A percentile compares a stretch with the other conserved stretches of the same genome.
These are phyloP conservation scores for Calonectria pseudoturangicola DNA, from an alignment of 2,329 filamentous ascomycete species.

Conservation along the genomic window DNA sequence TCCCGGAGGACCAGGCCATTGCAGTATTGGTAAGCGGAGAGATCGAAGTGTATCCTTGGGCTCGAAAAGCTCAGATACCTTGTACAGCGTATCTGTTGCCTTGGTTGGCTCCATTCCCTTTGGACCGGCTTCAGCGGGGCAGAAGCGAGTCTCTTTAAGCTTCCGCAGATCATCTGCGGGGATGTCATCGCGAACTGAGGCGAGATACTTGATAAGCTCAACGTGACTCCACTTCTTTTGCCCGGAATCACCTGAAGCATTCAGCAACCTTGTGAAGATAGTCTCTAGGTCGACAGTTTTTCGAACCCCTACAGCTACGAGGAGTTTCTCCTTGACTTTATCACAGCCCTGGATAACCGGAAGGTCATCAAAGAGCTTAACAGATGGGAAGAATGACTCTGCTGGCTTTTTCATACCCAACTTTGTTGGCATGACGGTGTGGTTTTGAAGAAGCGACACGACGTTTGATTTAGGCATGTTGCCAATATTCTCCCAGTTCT, in stretches of 20 bases:
- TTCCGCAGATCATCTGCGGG: constrained; percentile 87
- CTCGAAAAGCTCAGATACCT: constrained; percentile 86
- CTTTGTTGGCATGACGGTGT: constrained; percentile 91
- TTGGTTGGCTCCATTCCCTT: constrained; percentile 72
- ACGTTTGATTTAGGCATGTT: constrained; percentile 79
- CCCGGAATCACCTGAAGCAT: constrained; percentile 70
- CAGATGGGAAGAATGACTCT: constrained; percentile 94
- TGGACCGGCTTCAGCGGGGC: constrained; percentile 82
- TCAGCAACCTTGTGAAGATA: constrained; percentile 91
- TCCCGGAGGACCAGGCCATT: constrained; percentile 83
- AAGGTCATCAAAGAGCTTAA: constrained; percentile 95
- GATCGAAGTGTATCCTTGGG: constrained; percentile 82
- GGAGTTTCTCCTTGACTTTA: constrained; percentile 92
- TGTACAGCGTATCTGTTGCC: constrained; percentile 75
- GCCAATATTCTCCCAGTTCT: constrained; percentile 90
- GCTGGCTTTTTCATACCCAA: constrained; percentile 89
- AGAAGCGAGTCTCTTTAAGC: constrained; percentile 85
- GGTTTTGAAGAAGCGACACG: constrained; percentile 76
- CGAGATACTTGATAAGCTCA: constrained; percentile 94
- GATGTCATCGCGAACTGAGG: constrained; percentile 93
- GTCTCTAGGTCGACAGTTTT: constrained; percentile 97
- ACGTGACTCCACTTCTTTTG: constrained; percentile 90
- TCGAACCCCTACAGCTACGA: constrained; percentile 88
- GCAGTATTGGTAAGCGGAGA: constrained; percentile 84
- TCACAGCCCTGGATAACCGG: constrained; percentile 86